Evolutionary conservation across 164 flowering plant genomes (phyloP).

Genomic region (Umbilicus rupestris): DNA sequence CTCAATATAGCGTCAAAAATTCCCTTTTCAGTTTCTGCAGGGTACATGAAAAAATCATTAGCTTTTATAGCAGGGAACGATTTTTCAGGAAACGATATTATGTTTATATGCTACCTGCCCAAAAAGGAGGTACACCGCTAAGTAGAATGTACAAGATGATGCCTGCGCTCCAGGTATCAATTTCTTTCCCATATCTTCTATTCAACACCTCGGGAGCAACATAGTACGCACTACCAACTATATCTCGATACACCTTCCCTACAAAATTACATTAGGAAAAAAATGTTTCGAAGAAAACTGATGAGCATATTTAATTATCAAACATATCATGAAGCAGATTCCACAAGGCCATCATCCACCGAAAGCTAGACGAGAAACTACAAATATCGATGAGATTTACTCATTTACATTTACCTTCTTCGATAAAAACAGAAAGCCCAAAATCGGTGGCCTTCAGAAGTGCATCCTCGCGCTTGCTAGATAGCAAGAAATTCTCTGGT

Average conservation of each 20-base stretch:
- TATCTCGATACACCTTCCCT: constrained; percentile 76
- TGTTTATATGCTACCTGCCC: constrained; percentile 45
- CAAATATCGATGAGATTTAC: neutral
- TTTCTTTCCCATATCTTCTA: constrained; percentile 80
- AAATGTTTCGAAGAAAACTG: constrained; percentile 12
- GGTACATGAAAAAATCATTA: neutral
- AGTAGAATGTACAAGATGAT: constrained; percentile 69
- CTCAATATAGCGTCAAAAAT: constrained; percentile 62
- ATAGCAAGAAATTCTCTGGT: constrained; percentile 89
- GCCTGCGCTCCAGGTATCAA: constrained; percentile 93
- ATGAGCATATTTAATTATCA: neutral
- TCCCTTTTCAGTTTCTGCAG: constrained; percentile 70
- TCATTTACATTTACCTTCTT: constrained; percentile 90
- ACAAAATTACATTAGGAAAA: constrained; percentile 14
- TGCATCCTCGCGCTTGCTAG: constrained; percentile 60
- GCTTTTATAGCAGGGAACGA: neutral
- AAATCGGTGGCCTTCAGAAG: constrained; percentile 83
- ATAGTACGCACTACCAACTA: constrained; percentile 92
- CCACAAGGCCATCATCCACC: neutral
- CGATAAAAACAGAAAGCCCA: constrained; percentile 83
- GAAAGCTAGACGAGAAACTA: neutral
- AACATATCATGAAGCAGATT: neutral
- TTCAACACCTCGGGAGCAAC: constrained; percentile 88
- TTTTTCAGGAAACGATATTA: neutral
- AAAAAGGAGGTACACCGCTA: constrained; percentile 77